These are phyloP conservation scores for Batrachochytrium dendrobatidis DNA, from an alignment of 371 early-diverging fungal species.

Conservation along the genomic window DNA sequence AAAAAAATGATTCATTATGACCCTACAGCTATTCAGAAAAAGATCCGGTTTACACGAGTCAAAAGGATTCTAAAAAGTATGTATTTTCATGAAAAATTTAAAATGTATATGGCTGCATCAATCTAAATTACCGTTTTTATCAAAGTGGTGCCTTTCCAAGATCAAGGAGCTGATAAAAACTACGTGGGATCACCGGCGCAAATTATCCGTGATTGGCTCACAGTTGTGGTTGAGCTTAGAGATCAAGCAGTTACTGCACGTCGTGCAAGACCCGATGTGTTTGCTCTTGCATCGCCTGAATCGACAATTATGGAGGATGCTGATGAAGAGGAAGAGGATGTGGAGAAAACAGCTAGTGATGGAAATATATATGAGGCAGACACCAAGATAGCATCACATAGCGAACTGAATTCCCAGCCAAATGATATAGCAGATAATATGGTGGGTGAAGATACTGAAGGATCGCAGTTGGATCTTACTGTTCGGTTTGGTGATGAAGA, in stretches of 20 bases:
- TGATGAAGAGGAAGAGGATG: slow-evolving; percentile 22
- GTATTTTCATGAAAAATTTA: slow-evolving; percentile 1
- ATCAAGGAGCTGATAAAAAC: slow-evolving; percentile 28
- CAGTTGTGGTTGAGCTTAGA: slow-evolving; percentile 36
- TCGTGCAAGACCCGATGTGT: slow-evolving; percentile 32
- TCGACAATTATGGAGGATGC: slow-evolving; percentile 4
- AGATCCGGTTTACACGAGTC: slow-evolving; percentile 37
- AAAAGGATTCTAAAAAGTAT: slow-evolving; percentile 38
- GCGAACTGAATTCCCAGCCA: too few species aligned
- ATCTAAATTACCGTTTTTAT: neutral
- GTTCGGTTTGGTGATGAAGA: too few species aligned
- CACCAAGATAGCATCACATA: too few species aligned
- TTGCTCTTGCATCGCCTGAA: slow-evolving; percentile 7
- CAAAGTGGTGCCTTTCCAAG: neutral
- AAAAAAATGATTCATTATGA: slow-evolving; percentile 43
- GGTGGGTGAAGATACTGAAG: too few species aligned
- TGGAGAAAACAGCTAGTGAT: too few species aligned
- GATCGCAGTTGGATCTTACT: too few species aligned
- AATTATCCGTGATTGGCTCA: slow-evolving; percentile 44
- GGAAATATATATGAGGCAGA: too few species aligned
- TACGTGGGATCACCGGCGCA: slow-evolving; percentile 38
- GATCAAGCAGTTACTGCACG: slow-evolving; percentile 36
- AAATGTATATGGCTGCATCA: neutral
- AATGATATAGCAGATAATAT: too few species aligned
- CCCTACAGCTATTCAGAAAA: slow-evolving; percentile 45